Conservation (phyloP, 169 alveolate species). For the Plasmodium ovale region DNA sequence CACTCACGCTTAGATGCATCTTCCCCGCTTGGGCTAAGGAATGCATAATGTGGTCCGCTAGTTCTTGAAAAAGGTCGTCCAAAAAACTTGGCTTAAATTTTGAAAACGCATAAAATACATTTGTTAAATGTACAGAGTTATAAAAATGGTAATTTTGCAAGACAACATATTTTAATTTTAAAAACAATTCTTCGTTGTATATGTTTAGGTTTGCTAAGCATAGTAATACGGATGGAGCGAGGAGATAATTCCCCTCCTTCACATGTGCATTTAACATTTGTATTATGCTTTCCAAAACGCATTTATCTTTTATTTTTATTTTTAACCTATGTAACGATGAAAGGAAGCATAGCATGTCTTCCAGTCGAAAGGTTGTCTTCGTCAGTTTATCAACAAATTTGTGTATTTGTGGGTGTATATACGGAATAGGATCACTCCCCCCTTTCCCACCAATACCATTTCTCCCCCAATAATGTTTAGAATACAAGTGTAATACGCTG, state of each 20-base stretch:
- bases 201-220: conserved; percentile 42
- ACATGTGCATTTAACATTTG: conserved; percentile 29
- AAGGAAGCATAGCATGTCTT: conserved; percentile 24
- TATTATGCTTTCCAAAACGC: conserved; percentile 9
- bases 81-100: conserved; percentile 29
- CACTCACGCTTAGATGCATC: neutral
- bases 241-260: conserved; percentile 24
- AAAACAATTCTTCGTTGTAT: conserved; percentile 29
- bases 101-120: conserved; percentile 51
- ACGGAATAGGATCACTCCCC: neutral
- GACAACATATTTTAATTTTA: conserved; percentile 33
- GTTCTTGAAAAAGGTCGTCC: conserved; percentile 34
- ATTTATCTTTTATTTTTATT: conserved; percentile 33
- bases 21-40: neutral
- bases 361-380: conserved; percentile 11
- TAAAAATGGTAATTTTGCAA: conserved; percentile 50
- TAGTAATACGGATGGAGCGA: conserved; percentile 37
- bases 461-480: neutral
- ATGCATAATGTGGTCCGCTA: conserved; percentile 31
- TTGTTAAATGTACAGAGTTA: conserved; percentile 58
- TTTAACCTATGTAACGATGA: conserved; percentile 38
- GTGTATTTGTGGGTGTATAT: conserved; percentile 2
- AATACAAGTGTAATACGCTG: conserved; percentile 16
- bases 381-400: conserved; percentile 13
- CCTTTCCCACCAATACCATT: neutral